Evolutionary conservation across 2,329 filamentous ascomycete genomes (phyloP).

Genomic region (Trichoderma oligosporum): DNA sequence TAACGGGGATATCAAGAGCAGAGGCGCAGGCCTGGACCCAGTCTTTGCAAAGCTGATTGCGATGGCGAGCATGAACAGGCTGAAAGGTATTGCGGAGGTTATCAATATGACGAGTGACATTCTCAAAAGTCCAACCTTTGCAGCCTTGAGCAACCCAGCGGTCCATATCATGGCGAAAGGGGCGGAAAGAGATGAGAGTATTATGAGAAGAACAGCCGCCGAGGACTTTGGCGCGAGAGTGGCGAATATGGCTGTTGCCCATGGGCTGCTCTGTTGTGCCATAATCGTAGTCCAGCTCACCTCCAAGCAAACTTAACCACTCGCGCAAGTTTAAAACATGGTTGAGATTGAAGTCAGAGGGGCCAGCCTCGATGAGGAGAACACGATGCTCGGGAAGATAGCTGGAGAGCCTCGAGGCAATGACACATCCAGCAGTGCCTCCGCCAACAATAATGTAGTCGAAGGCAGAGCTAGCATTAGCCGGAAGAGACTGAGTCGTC

Average conservation of each 20-base stretch:
- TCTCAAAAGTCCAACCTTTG: constrained; percentile 82
- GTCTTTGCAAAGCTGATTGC: constrained; percentile 87
- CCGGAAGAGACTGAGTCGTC: constrained; percentile 65
- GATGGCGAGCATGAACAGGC: constrained; percentile 78
- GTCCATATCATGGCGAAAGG: constrained; percentile 83
- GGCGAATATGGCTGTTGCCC: constrained; percentile 87
- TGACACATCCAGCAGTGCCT: constrained; percentile 81
- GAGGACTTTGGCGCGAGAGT: constrained; percentile 87
- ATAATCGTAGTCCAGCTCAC: constrained; percentile 89
- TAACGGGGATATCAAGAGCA: constrained; percentile 74
- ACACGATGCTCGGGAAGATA: constrained; percentile 80
- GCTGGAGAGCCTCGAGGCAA: constrained; percentile 73
- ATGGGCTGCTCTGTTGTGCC: constrained; percentile 84
- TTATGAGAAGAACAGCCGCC: constrained; percentile 93
- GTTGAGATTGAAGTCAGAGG: constrained; percentile 84
- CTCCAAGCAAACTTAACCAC: constrained; percentile 80
- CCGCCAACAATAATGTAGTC: constrained; percentile 86
- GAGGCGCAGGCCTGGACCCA: constrained; percentile 79
- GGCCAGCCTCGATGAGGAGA: constrained; percentile 82
- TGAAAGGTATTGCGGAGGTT: constrained; percentile 87
- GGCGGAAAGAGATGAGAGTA: constrained; percentile 87
- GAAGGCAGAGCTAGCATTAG: constrained; percentile 62
- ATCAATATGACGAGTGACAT: constrained; percentile 75
- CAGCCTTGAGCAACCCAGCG: constrained; percentile 80
- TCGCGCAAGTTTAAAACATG: constrained; percentile 81